phyloP scores from a whole-genome alignment of 805 yeast species.

The Yarrowia yakushimensis region DNA sequence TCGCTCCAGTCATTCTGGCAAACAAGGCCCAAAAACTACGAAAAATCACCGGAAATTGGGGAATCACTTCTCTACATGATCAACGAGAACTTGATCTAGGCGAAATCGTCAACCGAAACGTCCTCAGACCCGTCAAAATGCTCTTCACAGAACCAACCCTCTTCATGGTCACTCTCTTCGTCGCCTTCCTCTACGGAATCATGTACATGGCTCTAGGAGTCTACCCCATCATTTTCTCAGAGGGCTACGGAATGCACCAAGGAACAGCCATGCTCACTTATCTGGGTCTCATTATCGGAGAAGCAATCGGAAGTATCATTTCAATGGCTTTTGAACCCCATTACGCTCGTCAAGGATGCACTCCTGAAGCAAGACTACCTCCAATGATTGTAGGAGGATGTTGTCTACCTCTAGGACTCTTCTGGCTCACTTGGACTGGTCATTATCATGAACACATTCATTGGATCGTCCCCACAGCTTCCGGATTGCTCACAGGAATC shows the following conservation, averaged over 20 bases:
- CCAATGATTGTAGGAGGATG: conserved; percentile 72
- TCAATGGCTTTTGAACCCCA: conserved; percentile 51
- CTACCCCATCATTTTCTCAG: conserved; percentile 64
- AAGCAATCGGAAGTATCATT: conserved; percentile 51
- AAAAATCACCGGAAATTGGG: conserved; percentile 74
- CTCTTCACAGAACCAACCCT: conserved; percentile 67
- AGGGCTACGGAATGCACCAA: conserved; percentile 53
- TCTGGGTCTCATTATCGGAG: conserved; percentile 69
- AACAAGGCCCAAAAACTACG: conserved; percentile 62
- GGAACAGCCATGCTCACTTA: conserved; percentile 79
- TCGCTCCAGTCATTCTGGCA: conserved; percentile 63
- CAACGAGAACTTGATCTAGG: conserved; percentile 51
- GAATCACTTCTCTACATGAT: conserved; percentile 74
- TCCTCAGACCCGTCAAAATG: conserved; percentile 68
- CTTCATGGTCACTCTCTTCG: conserved; percentile 63
- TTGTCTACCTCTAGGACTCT: conserved; percentile 69
- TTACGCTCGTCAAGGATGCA: conserved; percentile 48
- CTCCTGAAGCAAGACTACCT: conserved; percentile 77
- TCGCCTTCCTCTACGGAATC: conserved; percentile 77
- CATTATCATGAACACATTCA: conserved; percentile 64
- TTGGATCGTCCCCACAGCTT: conserved; percentile 76
- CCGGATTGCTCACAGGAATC: conserved; percentile 61
- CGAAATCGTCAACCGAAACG: conserved; percentile 59
- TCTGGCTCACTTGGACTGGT: conserved; percentile 91
- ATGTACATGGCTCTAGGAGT: conserved; percentile 71